Evolutionary conservation across 768 basidiomycete species (phyloP), one percentile per base, ranked within the genome.

Genomic region (Lactifluus piperatus): DNA sequence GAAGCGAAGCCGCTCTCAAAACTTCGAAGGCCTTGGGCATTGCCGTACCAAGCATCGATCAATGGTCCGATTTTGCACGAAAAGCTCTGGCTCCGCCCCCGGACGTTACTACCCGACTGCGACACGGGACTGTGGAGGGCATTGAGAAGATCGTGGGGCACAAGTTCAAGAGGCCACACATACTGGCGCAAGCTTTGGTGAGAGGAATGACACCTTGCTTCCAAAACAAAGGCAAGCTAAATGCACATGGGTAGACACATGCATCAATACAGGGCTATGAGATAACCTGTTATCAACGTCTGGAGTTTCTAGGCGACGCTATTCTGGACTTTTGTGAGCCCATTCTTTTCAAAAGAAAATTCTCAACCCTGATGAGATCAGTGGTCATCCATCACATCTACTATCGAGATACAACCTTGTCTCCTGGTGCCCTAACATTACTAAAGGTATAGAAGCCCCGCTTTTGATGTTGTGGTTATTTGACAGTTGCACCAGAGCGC

Each of bases 261-360:
- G 72, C 80, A 3, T 85, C 86, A 0, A 73, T 79, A 34, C 77
- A 80, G 62, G 78, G 78, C 4, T 76, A 74, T 57, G 80, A 84
- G 56, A 73, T 76, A 37, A 79, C 76, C 14, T 80, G 80, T 18
- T 87, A 88, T 66, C 87, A 91, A 66, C 77, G 87, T 57, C 77
- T 93, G 36, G 90, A 92, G 69, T 94, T 92, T 68, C 75, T 92
- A 41, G 91, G 91, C 13, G 91, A 94, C 71, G 88, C 88, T 1
- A 81, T 94, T 51, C 78, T 94, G 26, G 91, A 93, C 70, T 87
- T 90, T 58, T 71, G 91, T 92, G 66, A 55, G 88, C 74, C 22
- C 30, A 10, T 13, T 24, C 29, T 43, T 47, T 29, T 41, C 53
- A 49, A 30, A 56, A 29, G 47, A 49, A 53, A 29, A n/a, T 43